Percentiles rank a stretch among this genome's conserved stretches.
Conservation (phyloP, 2,329 filamentous ascomycete species). For the Penicillium thymicola region DNA sequence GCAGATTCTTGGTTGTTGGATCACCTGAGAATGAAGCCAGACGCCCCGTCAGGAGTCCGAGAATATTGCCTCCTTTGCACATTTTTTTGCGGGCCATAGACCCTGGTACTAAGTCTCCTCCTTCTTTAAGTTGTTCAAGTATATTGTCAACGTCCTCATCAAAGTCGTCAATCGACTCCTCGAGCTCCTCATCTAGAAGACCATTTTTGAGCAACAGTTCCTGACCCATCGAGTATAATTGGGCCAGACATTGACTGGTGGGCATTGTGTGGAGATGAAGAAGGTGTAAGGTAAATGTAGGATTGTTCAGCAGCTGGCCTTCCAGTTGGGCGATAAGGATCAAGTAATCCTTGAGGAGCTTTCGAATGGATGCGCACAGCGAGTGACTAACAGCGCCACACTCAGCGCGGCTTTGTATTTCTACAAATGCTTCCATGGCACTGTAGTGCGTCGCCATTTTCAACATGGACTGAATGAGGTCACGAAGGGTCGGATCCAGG, state of each 20-base stretch:
- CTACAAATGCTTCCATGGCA: constrained; percentile 86
- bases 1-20: constrained; percentile 75
- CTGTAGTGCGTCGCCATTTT: constrained; percentile 93
- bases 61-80: constrained; percentile 94
- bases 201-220: constrained; percentile 87
- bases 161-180: constrained; percentile 68
- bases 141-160: constrained; percentile 85
- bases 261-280: constrained; percentile 88
- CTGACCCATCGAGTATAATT: constrained; percentile 81
- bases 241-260: constrained; percentile 85
- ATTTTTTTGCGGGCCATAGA: constrained; percentile 83
- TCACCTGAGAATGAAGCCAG: constrained; percentile 90
- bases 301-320: constrained; percentile 84
- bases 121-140: constrained; percentile 81
- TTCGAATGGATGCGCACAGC: constrained; percentile 89
- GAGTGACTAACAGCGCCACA: constrained; percentile 95
- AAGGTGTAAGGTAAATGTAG: constrained; percentile 86
- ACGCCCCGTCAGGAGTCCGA: constrained; percentile 79
- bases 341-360: constrained; percentile 87
- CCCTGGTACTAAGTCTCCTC: constrained; percentile 74
- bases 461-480: constrained; percentile 83
- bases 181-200: constrained; percentile 70
- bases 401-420: constrained; percentile 88
- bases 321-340: constrained; percentile 91
- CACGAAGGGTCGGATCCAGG: constrained; percentile 84